Evolutionary conservation across 345 rosid genomes (phyloP), one percentile per base, ranked within the genome.

Genomic region (Salix udensis): DNA sequence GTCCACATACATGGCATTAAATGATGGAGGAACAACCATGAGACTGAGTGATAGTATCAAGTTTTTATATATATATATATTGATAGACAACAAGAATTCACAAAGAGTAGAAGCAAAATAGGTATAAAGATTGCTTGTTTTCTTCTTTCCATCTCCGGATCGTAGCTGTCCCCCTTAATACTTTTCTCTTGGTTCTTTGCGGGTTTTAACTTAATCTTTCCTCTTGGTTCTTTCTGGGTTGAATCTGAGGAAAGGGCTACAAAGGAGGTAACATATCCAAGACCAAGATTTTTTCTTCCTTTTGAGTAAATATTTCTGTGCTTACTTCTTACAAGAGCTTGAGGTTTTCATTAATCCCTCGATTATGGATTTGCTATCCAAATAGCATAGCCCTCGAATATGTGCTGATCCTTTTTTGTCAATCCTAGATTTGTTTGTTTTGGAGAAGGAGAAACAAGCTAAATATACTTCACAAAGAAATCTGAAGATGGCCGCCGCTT

Each of bases 61-160:
- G 9, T n/a, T n/a, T n/a, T n/a, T n/a, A n/a, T n/a, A n/a, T n/a
- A 50, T 46, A 34, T 50, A 74, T 70, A 64, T 62, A 71, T 21
- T 68, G 61, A 50, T 52, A 71, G 65, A 72, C 61, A 70, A 71
- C 70, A 66, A 62, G 76, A 68, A 71, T 8, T 58, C 31, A 68
- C 72, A 68, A 71, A 67, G 66, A 78, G 55, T 34, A 72, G 76
- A 78, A 72, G 79, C 31, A 62, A 73, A 74, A 82, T 62, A 77
- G 77, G 81, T 82, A 80, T 83, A 69, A 77, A 78, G 81, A 36
- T 30, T 73, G 70, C 65, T 77, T 86, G 84, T 82, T 86, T 84
- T 80, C 85, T 81, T 87, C 82, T 86, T 79, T 83, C 62, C 74
- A 67, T n/a, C 81, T 85, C 83, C 86, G 81, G 88, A 83, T 84